These are phyloP conservation scores for Saccharum officinarum DNA, from an alignment of 176 grass and related monocot genomes.

Conservation along the genomic window DNA sequence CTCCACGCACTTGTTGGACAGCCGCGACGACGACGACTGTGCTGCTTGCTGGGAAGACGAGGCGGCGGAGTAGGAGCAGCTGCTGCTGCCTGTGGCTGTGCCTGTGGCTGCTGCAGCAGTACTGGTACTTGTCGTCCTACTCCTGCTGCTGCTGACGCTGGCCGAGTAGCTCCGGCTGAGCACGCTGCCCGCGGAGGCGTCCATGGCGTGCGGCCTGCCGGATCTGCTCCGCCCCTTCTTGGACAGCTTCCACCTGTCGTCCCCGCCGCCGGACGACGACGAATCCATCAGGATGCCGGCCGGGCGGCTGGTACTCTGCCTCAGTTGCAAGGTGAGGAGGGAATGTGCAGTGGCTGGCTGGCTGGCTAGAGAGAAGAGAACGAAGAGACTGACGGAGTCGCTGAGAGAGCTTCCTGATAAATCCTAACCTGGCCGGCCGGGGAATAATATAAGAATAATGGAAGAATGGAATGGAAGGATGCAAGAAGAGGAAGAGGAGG, in stretches of 20 bases:
- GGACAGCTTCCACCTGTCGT: slow-evolving; percentile 61
- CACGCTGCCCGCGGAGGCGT: background rate
- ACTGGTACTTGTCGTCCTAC: too few species aligned
- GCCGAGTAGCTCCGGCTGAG: slow-evolving; percentile 62
- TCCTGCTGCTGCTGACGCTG: slow-evolving; percentile 6
- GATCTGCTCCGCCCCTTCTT: slow-evolving; percentile 61
- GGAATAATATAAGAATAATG: too few species aligned
- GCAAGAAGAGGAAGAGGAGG: too few species aligned
- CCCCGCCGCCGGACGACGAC: slow-evolving; percentile 12
- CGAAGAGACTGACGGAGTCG: too few species aligned
- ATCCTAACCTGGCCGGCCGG: too few species aligned
- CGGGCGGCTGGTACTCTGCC: too few species aligned
- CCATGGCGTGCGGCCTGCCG: slow-evolving; percentile 31
- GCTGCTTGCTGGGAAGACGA: background rate
- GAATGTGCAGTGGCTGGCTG: too few species aligned
- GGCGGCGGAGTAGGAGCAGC: background rate
- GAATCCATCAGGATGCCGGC: background rate
- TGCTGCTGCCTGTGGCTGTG: background rate
- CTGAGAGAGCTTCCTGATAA: too few species aligned
- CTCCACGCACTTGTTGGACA: slow-evolving; percentile 56
- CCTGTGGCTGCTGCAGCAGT: background rate
- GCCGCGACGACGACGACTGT: background rate
- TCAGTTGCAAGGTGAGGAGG: too few species aligned
- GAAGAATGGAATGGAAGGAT: too few species aligned
- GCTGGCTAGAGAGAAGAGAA: too few species aligned